phyloP scores from a whole-genome alignment of 129 eudicot species.

The Mikania micrantha region DNA sequence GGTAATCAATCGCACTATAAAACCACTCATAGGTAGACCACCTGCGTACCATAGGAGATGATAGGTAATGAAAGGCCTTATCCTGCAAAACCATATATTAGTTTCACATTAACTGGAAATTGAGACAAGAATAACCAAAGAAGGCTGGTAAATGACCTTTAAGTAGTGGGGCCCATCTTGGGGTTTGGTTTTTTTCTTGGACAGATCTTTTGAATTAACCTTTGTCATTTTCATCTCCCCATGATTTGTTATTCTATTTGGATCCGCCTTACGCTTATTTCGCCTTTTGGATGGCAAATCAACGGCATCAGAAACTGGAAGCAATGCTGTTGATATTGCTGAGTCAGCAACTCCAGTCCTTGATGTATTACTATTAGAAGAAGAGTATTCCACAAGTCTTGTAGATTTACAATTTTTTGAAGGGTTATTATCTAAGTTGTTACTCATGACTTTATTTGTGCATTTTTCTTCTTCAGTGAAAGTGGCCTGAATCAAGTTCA shows the following conservation, averaged over 20 bases:
- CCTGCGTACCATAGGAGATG: slow-evolving; percentile 31
- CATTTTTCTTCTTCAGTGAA: slow-evolving; percentile 31
- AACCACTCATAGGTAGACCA: slow-evolving; percentile 77
- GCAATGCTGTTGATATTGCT: slow-evolving; percentile 37
- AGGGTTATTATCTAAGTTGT: slow-evolving; percentile 18
- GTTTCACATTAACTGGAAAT: not conserved
- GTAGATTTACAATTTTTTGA: slow-evolving; percentile 35
- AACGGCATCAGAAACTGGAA: slow-evolving; percentile 28
- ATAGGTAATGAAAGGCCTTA: slow-evolving; percentile 39
- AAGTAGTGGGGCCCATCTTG: slow-evolving; percentile 18
- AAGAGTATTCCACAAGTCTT: slow-evolving; percentile 42
- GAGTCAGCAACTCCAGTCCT: slow-evolving; percentile 48
- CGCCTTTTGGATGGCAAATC: slow-evolving; percentile 27
- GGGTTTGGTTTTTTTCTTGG: slow-evolving; percentile 12
- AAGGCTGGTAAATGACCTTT: slow-evolving; percentile 29
- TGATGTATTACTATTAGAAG: slow-evolving; percentile 43
- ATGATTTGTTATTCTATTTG: slow-evolving; percentile 12
- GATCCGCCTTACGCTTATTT: slow-evolving; percentile 41
- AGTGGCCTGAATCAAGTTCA: slow-evolving; percentile 21
- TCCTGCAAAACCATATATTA: slow-evolving; percentile 32
- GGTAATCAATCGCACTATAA: slow-evolving; percentile 73
- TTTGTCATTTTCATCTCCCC: slow-evolving; percentile 26
- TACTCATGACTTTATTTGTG: slow-evolving; percentile 8
- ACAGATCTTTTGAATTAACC: slow-evolving; percentile 15
- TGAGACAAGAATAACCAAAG: not conserved